phyloP scores from a whole-genome alignment of 441 rosid species.

The Arabidopsis hybrid region DNA sequence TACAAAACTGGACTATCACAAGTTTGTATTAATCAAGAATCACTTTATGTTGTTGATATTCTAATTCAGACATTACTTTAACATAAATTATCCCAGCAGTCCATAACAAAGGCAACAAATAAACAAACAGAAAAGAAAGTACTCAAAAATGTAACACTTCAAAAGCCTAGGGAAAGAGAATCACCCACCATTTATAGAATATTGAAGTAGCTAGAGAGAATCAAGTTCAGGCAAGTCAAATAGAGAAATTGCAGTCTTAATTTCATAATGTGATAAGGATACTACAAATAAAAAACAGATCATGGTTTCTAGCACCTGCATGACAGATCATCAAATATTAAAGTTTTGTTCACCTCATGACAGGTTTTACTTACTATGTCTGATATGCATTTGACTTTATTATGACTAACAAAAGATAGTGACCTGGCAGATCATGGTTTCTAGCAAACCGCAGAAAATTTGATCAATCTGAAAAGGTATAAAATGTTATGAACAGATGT shows the following conservation, averaged over 20 bases:
- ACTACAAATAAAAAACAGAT: no score
- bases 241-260: constrained; percentile 17
- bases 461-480: no score
- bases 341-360: no score
- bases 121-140: neutral
- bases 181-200: constrained; percentile 1
- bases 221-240: constrained; percentile 22
- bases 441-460: no score
- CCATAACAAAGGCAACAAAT: neutral
- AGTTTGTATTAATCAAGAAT: neutral
- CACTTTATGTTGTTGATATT: constrained; percentile 11
- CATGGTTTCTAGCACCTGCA: no score
- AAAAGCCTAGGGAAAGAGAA: constrained; percentile 9
- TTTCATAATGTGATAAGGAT: no score
- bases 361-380: no score
- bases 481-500: no score
- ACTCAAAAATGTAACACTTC: neutral
- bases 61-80: constrained; percentile 13
- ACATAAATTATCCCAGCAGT: constrained; percentile 2
- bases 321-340: no score
- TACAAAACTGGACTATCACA: constrained; percentile 19
- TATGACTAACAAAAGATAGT: no score
- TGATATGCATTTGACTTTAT: no score
- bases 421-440: no score
- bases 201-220: constrained; percentile 13